Evolutionary conservation across 1,139 yeast species (phyloP), one percentile per base, ranked within the genome.

Genomic region (Scheffersomyces titani): DNA sequence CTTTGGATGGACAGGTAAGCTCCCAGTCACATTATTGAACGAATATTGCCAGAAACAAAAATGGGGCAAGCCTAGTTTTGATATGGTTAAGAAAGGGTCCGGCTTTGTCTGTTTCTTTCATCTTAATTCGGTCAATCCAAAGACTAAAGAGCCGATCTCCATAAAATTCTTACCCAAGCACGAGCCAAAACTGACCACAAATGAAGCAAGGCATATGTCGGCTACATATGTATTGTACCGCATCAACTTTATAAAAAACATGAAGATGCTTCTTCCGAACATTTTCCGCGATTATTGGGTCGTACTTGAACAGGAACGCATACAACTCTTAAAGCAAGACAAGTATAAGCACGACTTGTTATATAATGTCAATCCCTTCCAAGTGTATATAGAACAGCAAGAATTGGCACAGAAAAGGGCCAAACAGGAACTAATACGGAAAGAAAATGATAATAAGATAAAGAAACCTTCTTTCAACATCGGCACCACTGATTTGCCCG

Each of bases 151-250:
- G 63, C 64, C 80, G 13, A 83, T 93, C 45, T 73, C 75, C 9
- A 80, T 92, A 3, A 77, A 80, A 55, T 83, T 89, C 78, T 75
- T 78, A 44, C 94, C 96, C 5, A 90, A 91, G 54, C 79, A 86
- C 19, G 70, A 74, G n/a, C 87, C 92, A 0, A 90, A 89, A 65
- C 88, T 84, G 54, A 91, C 98, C 0, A 83, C 96, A 7, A 78
- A 92, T 49, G 98, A 93, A 65, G 98, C 98, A 2, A 81, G 98
- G 53, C 97, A 93, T 69, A 83, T 83, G 67, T 92, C 93, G 1
- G 98, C 99, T 0, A 93, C 98, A 0, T 91, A 88, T 65, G 93
- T 94, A 0, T 71, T 94, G 60, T 93, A 87, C 68, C 78, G 97
- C 40, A 81, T 94, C 18, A 88, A 93, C 46, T 90, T 86, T 59